Evolutionary conservation across 2,329 filamentous ascomycete species (phyloP).

Genomic region (Kalaharituber pfeilii): DNA sequence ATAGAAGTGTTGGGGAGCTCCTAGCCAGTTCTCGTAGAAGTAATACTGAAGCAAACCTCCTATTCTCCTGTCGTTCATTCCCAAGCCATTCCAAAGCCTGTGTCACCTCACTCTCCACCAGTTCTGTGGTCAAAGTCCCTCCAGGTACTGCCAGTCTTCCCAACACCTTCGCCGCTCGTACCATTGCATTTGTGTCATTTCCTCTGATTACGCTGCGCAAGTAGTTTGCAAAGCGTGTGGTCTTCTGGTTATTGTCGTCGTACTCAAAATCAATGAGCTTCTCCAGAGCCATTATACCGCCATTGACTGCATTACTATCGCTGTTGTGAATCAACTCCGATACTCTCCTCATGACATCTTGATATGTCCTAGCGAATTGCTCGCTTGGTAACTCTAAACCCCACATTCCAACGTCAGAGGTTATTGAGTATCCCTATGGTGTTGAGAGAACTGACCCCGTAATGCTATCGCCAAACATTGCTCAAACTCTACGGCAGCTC

Average conservation of each 20-base stretch:
- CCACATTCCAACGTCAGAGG: neutral
- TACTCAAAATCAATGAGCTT: slow-evolving; percentile 91
- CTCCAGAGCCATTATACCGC: slow-evolving; percentile 81
- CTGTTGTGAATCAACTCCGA: slow-evolving; percentile 63
- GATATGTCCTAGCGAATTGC: slow-evolving; percentile 56
- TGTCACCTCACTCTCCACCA: slow-evolving; percentile 94
- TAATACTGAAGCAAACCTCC: slow-evolving; percentile 81
- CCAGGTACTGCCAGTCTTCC: slow-evolving; percentile 83
- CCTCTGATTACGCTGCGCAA: slow-evolving; percentile 75
- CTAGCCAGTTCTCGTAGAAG: slow-evolving; percentile 78
- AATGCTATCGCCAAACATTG: slow-evolving; percentile 31
- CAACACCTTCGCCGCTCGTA: slow-evolving; percentile 71
- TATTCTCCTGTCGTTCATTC: slow-evolving; percentile 80
- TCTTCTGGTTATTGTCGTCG: slow-evolving; percentile 82
- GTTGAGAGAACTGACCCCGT: slow-evolving; percentile 27
- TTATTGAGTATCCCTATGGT: slow-evolving; percentile 9
- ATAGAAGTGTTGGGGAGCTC: slow-evolving; percentile 88
- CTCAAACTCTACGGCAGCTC: slow-evolving; percentile 30
- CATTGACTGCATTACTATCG: slow-evolving; percentile 75
- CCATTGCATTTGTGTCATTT: slow-evolving; percentile 80
- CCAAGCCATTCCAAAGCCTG: slow-evolving; percentile 94
- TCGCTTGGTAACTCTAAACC: slow-evolving; percentile 56
- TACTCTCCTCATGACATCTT: slow-evolving; percentile 47
- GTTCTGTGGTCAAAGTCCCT: slow-evolving; percentile 80
- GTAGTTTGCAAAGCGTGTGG: slow-evolving; percentile 82